A percentile compares a stretch with the other conserved stretches of the same genome.
Conservation (phyloP, 768 basidiomycete genomes). For the Pleurotus platypus region DNA sequence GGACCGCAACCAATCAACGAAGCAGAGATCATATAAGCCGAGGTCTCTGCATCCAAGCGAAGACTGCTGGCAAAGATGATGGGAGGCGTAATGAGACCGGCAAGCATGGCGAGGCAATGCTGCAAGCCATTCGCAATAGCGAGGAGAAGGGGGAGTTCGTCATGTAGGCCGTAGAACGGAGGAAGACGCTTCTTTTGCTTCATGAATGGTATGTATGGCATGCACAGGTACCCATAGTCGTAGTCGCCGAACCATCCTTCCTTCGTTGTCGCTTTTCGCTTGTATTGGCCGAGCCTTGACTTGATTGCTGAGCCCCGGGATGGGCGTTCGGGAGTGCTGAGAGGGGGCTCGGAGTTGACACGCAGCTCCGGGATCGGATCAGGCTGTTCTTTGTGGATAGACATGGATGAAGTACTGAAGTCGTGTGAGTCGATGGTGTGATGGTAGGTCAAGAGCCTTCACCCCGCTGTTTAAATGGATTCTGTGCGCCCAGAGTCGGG, state of each 20-base stretch:
- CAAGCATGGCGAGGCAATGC: conserved; percentile 80
- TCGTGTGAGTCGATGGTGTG: conserved; percentile 2
- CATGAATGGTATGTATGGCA: conserved; percentile 61
- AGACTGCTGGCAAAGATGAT: conserved; percentile 72
- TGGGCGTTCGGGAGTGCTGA: neutral
- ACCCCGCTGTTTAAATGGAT: neutral
- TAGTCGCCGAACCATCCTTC: conserved; percentile 86
- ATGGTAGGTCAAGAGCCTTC: neutral
- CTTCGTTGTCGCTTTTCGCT: conserved; percentile 25
- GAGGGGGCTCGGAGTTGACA: neutral
- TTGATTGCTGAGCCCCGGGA: neutral
- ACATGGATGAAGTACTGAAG: neutral
- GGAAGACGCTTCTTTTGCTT: conserved; percentile 37
- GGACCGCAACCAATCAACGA: conserved; percentile 75
- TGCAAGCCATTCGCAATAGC: conserved; percentile 73
- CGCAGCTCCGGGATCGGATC: conserved; percentile 1
- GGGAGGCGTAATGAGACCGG: conserved; percentile 79
- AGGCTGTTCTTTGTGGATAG: conserved; percentile 2
- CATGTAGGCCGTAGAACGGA: conserved; percentile 75
- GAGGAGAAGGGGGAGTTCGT: conserved; percentile 67
- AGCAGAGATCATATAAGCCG: conserved; percentile 79
- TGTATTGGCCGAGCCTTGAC: neutral
- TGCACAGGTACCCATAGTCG: conserved; percentile 73
- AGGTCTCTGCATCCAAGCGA: conserved; percentile 51
- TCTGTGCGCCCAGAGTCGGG: neutral